phyloP scores from a whole-genome alignment of 2,329 filamentous ascomycete species.

The Zymoseptoria ardabiliae region DNA sequence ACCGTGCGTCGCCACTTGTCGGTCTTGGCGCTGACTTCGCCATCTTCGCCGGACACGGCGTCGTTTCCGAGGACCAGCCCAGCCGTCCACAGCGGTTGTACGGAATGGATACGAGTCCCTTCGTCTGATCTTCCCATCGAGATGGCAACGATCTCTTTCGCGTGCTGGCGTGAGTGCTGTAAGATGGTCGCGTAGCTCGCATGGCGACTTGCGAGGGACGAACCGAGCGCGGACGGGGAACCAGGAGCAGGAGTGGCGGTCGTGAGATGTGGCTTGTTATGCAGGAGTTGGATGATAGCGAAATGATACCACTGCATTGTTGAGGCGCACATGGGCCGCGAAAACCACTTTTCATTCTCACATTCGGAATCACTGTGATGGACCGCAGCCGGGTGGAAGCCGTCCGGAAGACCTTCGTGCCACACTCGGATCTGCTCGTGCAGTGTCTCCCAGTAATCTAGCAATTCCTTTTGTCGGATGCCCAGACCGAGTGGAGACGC shows the following conservation, averaged over 20 bases:
- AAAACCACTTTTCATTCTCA: constrained; percentile 31
- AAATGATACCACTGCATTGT: constrained; percentile 60
- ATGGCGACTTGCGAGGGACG: constrained; percentile 48
- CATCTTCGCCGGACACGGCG: constrained; percentile 6
- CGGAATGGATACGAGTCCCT: constrained; percentile 50
- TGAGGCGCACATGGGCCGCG: constrained; percentile 58
- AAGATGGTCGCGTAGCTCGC: constrained; percentile 51
- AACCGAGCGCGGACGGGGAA: constrained; percentile 9
- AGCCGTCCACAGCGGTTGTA: constrained; percentile 55
- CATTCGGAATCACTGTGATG: constrained; percentile 54
- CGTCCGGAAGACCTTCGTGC: constrained; percentile 52
- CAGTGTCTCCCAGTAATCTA: constrained; percentile 48
- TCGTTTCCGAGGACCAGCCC: constrained; percentile 52
- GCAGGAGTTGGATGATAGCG: constrained; percentile 53
- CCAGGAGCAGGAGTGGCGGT: constrained; percentile 26
- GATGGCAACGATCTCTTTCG: constrained; percentile 56
- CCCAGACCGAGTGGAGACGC: constrained; percentile 34
- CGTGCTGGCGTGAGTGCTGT: constrained; percentile 49
- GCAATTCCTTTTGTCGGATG: constrained; percentile 43
- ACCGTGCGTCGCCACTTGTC: constrained; percentile 48
- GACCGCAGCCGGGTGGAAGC: constrained; percentile 51
- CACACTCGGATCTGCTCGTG: constrained; percentile 52
- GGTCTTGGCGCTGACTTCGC: constrained; percentile 17
- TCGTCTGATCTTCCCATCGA: constrained; percentile 50
- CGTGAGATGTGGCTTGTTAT: constrained; percentile 53